Evolutionary conservation across 2,329 filamentous ascomycete species (phyloP).

Genomic region (Metarhizium robertsii): DNA sequence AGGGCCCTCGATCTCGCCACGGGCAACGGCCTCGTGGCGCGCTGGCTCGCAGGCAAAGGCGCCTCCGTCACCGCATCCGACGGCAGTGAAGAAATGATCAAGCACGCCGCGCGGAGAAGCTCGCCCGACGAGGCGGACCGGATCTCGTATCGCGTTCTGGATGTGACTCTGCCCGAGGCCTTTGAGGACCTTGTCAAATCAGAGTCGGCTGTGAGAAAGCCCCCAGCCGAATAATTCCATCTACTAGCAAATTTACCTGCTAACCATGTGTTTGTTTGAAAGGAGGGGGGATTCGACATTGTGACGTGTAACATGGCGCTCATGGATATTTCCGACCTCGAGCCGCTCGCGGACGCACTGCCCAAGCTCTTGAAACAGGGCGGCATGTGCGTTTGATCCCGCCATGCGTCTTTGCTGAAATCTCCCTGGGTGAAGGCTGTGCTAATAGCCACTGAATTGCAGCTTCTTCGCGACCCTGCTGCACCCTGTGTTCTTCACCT

Average conservation of each 20-base stretch:
- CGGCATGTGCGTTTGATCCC: constrained; percentile 27
- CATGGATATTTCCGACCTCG: constrained; percentile 35
- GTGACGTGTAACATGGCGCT: constrained; percentile 40
- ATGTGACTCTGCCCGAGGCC: constrained; percentile 26
- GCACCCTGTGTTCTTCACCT: constrained; percentile 40
- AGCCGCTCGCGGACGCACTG: constrained; percentile 30
- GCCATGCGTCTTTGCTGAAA: no score
- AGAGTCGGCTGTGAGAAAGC: constrained; percentile 5
- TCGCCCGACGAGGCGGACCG: constrained; percentile 5
- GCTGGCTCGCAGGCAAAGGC: constrained; percentile 29
- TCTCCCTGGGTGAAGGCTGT: no score
- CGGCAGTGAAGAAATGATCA: constrained; percentile 30
- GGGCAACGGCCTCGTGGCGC: constrained; percentile 38
- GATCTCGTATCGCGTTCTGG: constrained; percentile 24
- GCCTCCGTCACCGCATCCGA: constrained; percentile 34
- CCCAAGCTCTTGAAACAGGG: constrained; percentile 28
- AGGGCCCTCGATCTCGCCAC: constrained; percentile 37
- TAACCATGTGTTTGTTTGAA: neutral
- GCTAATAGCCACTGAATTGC: neutral
- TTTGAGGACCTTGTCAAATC: constrained; percentile 19
- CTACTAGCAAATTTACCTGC: no score
- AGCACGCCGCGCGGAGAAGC: constrained; percentile 17
- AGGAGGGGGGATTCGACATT: constrained; percentile 28
- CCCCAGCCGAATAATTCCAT: no score
- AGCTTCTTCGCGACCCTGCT: constrained; percentile 38